phyloP scores from a whole-genome alignment of 2,329 filamentous ascomycete genomes.

The Aspergillus thermomutatus region DNA sequence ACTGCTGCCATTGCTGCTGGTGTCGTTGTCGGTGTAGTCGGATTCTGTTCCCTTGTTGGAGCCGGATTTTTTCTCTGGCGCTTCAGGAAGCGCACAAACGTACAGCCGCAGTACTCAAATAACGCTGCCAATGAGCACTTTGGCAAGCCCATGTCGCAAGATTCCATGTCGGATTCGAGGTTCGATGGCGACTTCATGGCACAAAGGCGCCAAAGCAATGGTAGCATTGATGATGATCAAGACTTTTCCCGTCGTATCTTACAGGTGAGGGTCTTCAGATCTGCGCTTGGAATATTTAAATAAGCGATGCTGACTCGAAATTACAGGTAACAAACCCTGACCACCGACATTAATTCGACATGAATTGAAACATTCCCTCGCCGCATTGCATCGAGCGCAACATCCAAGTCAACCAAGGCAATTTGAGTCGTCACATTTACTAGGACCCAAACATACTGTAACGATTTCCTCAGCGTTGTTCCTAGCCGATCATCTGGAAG shows the following conservation, averaged over 20 bases:
- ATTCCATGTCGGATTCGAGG: conserved; percentile 74
- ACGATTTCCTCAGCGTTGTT: background rate
- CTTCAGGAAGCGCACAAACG: conserved; percentile 69
- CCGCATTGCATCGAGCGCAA: background rate
- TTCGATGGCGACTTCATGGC: conserved; percentile 81
- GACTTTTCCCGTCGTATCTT: conserved; percentile 96
- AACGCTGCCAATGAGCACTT: conserved; percentile 76
- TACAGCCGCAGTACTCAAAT: conserved; percentile 80
- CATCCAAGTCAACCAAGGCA: background rate
- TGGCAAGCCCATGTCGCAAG: conserved; percentile 57
- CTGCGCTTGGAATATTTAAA: background rate
- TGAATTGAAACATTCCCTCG: background rate
- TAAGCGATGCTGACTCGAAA: conserved; percentile 1
- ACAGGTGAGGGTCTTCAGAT: conserved; percentile 60
- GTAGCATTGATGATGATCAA: conserved; percentile 94
- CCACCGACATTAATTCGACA: conserved; percentile 23
- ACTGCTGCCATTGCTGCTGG: conserved; percentile 84
- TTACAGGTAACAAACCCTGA: conserved; percentile 34
- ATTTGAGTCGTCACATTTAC: background rate
- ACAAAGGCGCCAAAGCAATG: conserved; percentile 81
- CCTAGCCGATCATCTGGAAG: background rate
- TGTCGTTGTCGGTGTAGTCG: conserved; percentile 79
- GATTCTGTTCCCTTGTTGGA: conserved; percentile 61
- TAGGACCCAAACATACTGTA: background rate
- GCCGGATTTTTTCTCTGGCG: conserved; percentile 72